Base-by-base conservation (phyloP, 2,329 filamentous ascomycete species). In the Colletotrichum paranaense region DNA sequence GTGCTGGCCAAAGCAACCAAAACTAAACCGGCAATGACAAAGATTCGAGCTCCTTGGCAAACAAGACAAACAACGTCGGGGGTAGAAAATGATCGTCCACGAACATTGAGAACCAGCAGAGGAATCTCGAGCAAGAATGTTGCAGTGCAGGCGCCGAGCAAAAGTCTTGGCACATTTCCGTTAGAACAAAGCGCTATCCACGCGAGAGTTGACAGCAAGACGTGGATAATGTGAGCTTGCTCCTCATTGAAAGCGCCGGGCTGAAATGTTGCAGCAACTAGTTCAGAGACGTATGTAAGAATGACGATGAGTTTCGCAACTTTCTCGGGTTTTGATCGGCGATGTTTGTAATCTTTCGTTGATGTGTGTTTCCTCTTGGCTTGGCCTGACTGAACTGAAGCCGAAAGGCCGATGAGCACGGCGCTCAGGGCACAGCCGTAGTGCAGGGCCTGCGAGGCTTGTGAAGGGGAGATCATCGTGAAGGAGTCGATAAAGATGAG, bases 371-470 rank as follows among this genome's bases (percentile, higher is more conserved):
- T 62, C 11, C 38, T 30, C 32, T 32, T 56, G 8, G 32, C 56
- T 28, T 52, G 55, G 9, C 62, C n/a, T 11, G 59, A 30, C 8
- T 16, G 46, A 9, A 52, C 8, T 3, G 67, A 22, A 19, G 32
- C n/a, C 22, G 32, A 60, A n/a, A 60, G 14, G 1, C n/a, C 30
- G 14, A 71, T 32, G 46, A 57, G 6, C 22, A 26, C 26, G 22
- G 30, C 6, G 38, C 38, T 19, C n/a, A 71, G 46, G 46, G 68
- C 68, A 38, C 62, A 56, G 26, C 46, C 62, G 32, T 71, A 67
- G 56, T 71, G 55, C 11, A 71, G 68, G 9, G 26, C 62, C 38
- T 56, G 30, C 19, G 28, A 46, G 53, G 56, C 56, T 12, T n/a
- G 42, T 9, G 46, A 11, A 3, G n/a, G n/a, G 8, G 12, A 22